A percentile compares a stretch with the other conserved stretches of the same genome.
These are phyloP conservation scores for Coemansia sp. DNA, from an alignment of 192 early-diverging fungal genomes.

Conservation along the genomic window DNA sequence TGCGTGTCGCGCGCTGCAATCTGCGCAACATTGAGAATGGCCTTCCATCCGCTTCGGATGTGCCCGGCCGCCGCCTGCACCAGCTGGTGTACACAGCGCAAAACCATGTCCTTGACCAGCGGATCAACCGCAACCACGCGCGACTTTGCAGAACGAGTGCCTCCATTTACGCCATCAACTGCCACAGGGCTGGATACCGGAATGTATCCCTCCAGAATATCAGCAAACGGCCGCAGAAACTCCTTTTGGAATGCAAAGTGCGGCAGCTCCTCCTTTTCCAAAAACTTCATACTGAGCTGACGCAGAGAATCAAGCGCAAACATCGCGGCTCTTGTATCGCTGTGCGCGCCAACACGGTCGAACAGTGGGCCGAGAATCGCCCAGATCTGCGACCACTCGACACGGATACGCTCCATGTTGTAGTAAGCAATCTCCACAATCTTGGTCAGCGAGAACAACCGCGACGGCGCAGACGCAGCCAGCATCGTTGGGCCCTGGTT, in stretches of 20 bases:
- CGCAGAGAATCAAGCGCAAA: slow-evolving; percentile 92
- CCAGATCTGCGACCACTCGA: slow-evolving; percentile 96
- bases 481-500: not conserved
- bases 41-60: slow-evolving; percentile 83
- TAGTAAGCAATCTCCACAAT: slow-evolving; percentile 96
- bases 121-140: slow-evolving; percentile 20
- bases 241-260: slow-evolving; percentile 95
- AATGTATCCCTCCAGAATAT: slow-evolving; percentile 75
- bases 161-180: not conserved
- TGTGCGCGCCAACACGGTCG: slow-evolving; percentile 82
- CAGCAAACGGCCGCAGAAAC: slow-evolving; percentile 86
- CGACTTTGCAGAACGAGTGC: not conserved
- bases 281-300: slow-evolving; percentile 89
- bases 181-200: slow-evolving; percentile 42
- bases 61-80: slow-evolving; percentile 70
- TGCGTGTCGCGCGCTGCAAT: slow-evolving; percentile 64
- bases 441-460: slow-evolving; percentile 92
- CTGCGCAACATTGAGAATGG: slow-evolving; percentile 63
- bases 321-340: slow-evolving; percentile 77
- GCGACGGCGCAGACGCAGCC: slow-evolving; percentile 53
- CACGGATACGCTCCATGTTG: slow-evolving; percentile 94
- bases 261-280: slow-evolving; percentile 92
- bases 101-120: slow-evolving; percentile 73
- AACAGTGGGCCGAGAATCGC: slow-evolving; percentile 79
- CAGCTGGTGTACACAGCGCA: slow-evolving; percentile 75